phyloP scores from a whole-genome alignment of 331 rosid species.

The Telfairia occidentalis region DNA sequence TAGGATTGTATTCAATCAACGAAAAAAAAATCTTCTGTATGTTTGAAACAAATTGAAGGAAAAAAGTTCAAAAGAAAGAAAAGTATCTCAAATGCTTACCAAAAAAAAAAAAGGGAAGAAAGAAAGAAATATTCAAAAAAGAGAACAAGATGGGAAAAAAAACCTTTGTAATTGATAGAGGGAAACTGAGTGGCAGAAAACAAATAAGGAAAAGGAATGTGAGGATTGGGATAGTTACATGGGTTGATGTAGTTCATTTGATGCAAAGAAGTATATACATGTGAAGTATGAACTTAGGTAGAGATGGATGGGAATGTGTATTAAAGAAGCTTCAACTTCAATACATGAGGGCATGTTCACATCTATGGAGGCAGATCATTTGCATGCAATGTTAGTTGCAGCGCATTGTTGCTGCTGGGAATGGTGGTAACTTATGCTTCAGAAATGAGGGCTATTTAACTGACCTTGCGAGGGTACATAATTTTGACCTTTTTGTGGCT shows the following conservation, averaged over 20 bases:
- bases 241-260: neutral
- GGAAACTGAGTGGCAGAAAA: neutral
- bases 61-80: slow-evolving; percentile 5
- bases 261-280: neutral
- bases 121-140: neutral
- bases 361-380: slow-evolving; percentile 39
- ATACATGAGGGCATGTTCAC: slow-evolving; percentile 31
- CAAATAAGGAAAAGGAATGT: slow-evolving; percentile 17
- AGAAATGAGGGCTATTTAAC: slow-evolving; percentile 33
- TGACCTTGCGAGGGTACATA: slow-evolving; percentile 37
- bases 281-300: neutral
- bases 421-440: slow-evolving; percentile 49
- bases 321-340: slow-evolving; percentile 45
- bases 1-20: slow-evolving; percentile 26
- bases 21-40: slow-evolving; percentile 21
- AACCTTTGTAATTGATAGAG: neutral
- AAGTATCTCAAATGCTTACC: neutral
- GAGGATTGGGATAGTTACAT: neutral
- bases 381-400: slow-evolving; percentile 43
- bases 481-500: slow-evolving; percentile 34
- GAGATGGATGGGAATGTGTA: slow-evolving; percentile 29
- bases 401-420: slow-evolving; percentile 45
- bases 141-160: neutral
- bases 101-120: neutral
- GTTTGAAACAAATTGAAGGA: slow-evolving; percentile 19